Base-by-base conservation (phyloP, 1,139 yeast genomes). In the Blastobotrys ciferrii region DNA sequence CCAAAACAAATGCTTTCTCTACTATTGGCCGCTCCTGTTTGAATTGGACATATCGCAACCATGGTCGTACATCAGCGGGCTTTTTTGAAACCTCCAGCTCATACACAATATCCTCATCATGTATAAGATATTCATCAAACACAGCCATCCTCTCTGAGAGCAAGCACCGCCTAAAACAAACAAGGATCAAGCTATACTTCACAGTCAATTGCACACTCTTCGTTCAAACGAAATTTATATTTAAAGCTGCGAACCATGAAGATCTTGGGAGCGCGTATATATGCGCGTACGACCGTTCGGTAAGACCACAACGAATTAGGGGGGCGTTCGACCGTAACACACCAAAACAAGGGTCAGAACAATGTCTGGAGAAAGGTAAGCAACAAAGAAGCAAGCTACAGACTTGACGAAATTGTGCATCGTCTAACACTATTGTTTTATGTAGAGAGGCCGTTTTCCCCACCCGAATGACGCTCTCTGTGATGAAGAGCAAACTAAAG, bases 401-500 rank as follows among this genome's bases (percentile, higher is more conserved):
- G 5, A 18, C 15, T n/a, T n/a, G 42, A n/a, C 15, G 25, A 13
- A 14, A 9, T 12, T 4, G 28, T 7, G 14, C 12, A 17, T 18
- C 3, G 6, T 15, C 45, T 43, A 43, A 43, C 25, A 32, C 13
- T 17, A 9, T 5, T 23, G 28, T 23, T 9, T 23, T 13, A 12
- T 3, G 6, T 40, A 66, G 74, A 56, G 75, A 71, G 59, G 72
- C 74, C 40, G 75, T 91, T 49, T 91, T 91, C 70, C 96, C 98
- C 39, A 91, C 98, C 43, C 89, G 97, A 71, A 89, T 91, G 98
- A 91, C 98, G 53, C 78, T 92, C 60, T 92, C 96, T 45, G 70
- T 87, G 55, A 92, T 92, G 98, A 92, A 92, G 74, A 80, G 86
- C 53, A 92, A 92, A 72, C 80, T 92, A 64, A 92, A 91, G 72